A percentile compares a stretch with the other conserved stretches of the same genome.
phyloP scores from a whole-genome alignment of 305 asterid genomes.

The Fraxinus floribunda region DNA sequence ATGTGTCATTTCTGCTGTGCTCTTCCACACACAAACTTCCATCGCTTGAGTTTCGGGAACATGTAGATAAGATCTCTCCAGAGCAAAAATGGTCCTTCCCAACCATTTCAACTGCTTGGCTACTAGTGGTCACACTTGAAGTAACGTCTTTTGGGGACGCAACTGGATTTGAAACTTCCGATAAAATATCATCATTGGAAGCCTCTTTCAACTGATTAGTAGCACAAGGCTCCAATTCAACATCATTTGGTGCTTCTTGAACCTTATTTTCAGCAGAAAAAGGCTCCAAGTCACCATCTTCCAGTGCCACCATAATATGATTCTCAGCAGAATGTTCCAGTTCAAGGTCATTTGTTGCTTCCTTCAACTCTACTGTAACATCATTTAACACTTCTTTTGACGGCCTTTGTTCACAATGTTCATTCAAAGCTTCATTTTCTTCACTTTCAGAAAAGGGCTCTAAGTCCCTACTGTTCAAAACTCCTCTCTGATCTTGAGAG shows the following conservation, averaged over 20 bases:
- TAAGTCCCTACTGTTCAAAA: not conserved
- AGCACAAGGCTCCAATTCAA: slow-evolving; percentile 26
- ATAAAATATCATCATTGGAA: slow-evolving; percentile 45
- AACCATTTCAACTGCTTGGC: slow-evolving; percentile 26
- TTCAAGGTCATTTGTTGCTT: not conserved
- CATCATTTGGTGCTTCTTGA: slow-evolving; percentile 22
- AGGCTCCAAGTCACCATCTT: slow-evolving; percentile 13
- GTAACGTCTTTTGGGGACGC: slow-evolving; percentile 42
- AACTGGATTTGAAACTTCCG: slow-evolving; percentile 50
- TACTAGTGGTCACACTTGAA: slow-evolving; percentile 30
- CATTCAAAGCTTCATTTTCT: slow-evolving; percentile 8
- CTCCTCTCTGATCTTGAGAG: not conserved
- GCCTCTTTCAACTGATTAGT: slow-evolving; percentile 37
- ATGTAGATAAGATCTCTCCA: slow-evolving; percentile 37
- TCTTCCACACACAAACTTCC: slow-evolving; percentile 40
- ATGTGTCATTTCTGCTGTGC: slow-evolving; percentile 30
- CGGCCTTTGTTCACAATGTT: not conserved
- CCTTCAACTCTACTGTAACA: not conserved
- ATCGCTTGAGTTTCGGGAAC: slow-evolving; percentile 35
- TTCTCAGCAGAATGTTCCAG: slow-evolving; percentile 7
- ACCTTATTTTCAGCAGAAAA: slow-evolving; percentile 4
- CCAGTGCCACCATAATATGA: not conserved
- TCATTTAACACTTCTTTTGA: slow-evolving; percentile 3
- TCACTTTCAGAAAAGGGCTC: not conserved
- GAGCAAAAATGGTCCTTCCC: slow-evolving; percentile 28